These are phyloP conservation scores for Spinellus fusiger DNA, from an alignment of 192 early-diverging fungal species.

Conservation along the genomic window DNA sequence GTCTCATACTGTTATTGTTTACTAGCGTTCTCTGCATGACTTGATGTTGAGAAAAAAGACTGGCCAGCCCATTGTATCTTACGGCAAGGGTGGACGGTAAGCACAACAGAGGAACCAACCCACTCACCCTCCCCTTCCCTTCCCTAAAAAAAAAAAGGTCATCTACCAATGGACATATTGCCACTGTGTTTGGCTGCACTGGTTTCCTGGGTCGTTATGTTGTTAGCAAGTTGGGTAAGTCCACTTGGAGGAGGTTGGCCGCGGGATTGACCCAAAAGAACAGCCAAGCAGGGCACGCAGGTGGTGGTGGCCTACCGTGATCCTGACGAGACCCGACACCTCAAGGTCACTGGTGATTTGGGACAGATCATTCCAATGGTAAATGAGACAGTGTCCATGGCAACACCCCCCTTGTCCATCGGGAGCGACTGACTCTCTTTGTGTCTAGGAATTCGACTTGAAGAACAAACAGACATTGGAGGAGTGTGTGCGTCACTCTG, in stretches of 20 bases:
- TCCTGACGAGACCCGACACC: constrained; percentile 77
- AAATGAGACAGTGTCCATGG: background rate
- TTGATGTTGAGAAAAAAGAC: constrained; percentile 48
- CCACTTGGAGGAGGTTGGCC: background rate
- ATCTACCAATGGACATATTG: constrained; percentile 78
- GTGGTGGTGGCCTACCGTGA: constrained; percentile 88
- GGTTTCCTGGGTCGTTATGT: constrained; percentile 95
- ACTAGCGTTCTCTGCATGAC: constrained; percentile 40
- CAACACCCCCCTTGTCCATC: background rate
- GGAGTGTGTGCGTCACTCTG: constrained; percentile 86
- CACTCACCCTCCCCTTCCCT: background rate
- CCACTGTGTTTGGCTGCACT: constrained; percentile 93
- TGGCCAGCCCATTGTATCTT: constrained; percentile 51
- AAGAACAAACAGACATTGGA: constrained; percentile 79
- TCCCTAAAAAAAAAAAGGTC: constrained; percentile 39
- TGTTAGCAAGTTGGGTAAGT: constrained; percentile 80
- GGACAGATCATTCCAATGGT: constrained; percentile 87
- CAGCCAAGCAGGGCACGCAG: constrained; percentile 82
- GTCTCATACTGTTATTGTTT: background rate
- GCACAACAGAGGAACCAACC: background rate
- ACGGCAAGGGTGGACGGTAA: constrained; percentile 63
- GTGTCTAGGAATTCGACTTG: constrained; percentile 74
- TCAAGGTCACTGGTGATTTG: constrained; percentile 92
- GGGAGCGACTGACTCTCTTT: background rate
- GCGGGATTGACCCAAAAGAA: background rate